phyloP scores from a whole-genome alignment of 164 flowering plant genomes.

The Nymphaea thermarum region DNA sequence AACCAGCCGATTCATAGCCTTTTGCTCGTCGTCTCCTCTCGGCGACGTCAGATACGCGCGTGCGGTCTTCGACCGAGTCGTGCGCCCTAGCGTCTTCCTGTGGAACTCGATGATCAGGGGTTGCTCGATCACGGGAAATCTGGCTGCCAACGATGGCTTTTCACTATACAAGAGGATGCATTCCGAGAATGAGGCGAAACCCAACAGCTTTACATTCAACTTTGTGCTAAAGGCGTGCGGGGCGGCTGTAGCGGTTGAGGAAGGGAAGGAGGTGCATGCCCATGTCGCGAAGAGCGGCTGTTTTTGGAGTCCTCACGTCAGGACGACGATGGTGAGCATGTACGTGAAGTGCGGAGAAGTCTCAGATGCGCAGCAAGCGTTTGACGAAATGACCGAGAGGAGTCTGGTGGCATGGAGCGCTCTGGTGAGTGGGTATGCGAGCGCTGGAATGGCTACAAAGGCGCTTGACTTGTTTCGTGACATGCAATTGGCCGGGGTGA shows the following conservation, averaged over 20 bases:
- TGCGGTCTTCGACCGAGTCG: background rate
- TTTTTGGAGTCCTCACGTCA: slow-evolving; percentile 25
- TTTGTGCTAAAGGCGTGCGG: slow-evolving; percentile 46
- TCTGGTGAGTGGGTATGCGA: slow-evolving; percentile 36
- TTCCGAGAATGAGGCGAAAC: slow-evolving; percentile 13
- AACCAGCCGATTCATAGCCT: background rate
- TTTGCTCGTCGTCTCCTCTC: background rate
- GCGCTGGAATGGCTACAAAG: slow-evolving; percentile 24
- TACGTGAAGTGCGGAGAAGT: slow-evolving; percentile 35
- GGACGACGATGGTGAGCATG: slow-evolving; percentile 25
- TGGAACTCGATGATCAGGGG: slow-evolving; percentile 30
- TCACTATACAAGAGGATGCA: slow-evolving; percentile 23
- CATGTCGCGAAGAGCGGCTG: slow-evolving; percentile 21
- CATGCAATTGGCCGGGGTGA: slow-evolving; percentile 26
- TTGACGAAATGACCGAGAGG: slow-evolving; percentile 37
- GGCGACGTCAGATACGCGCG: background rate
- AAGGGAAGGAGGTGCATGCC: slow-evolving; percentile 44
- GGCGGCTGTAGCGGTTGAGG: slow-evolving; percentile 15
- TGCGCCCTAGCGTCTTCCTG: background rate
- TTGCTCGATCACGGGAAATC: slow-evolving; percentile 14
- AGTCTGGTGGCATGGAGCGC: slow-evolving; percentile 25
- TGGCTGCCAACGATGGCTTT: slow-evolving; percentile 27
- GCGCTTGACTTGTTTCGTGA: slow-evolving; percentile 32
- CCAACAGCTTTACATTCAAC: slow-evolving; percentile 38
- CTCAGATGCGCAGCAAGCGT: slow-evolving; percentile 16